Evolutionary conservation across 345 rosid genomes (phyloP).

Genomic region (Nasturtium officinale): DNA sequence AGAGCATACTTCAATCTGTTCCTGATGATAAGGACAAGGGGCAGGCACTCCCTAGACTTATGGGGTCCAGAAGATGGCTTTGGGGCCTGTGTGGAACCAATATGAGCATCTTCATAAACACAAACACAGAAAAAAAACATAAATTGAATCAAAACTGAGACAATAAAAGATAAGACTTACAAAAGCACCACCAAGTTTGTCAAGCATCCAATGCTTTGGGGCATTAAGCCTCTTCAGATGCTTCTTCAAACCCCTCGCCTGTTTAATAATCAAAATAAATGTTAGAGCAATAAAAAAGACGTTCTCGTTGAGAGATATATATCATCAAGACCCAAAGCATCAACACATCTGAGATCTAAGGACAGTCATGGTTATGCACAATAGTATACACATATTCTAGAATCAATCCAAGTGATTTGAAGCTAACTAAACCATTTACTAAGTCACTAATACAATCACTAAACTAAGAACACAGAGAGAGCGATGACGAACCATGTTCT

Average conservation of each 20-base stretch:
- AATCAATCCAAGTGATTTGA: neutral
- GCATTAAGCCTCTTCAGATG: conserved; percentile 95
- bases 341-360: conserved; percentile 30
- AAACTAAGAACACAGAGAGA: neutral
- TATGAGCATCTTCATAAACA: neutral
- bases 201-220: conserved; percentile 80
- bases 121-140: neutral
- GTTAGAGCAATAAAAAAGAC: neutral
- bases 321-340: neutral
- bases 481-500: conserved; percentile 31
- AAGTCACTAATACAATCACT: neutral
- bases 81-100: conserved; percentile 37
- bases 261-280: conserved; percentile 1
- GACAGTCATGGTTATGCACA: neutral
- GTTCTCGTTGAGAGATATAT: neutral
- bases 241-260: conserved; percentile 89
- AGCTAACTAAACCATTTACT: neutral
- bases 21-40: conserved; percentile 48
- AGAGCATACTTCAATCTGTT: conserved; percentile 61
- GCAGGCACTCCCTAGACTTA: conserved; percentile 48
- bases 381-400: neutral
- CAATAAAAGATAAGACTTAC: conserved; percentile 20
- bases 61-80: conserved; percentile 47
- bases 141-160: neutral
- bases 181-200: conserved; percentile 48